phyloP scores from a whole-genome alignment of 768 basidiomycete species.

The Lentinula lateritia region DNA sequence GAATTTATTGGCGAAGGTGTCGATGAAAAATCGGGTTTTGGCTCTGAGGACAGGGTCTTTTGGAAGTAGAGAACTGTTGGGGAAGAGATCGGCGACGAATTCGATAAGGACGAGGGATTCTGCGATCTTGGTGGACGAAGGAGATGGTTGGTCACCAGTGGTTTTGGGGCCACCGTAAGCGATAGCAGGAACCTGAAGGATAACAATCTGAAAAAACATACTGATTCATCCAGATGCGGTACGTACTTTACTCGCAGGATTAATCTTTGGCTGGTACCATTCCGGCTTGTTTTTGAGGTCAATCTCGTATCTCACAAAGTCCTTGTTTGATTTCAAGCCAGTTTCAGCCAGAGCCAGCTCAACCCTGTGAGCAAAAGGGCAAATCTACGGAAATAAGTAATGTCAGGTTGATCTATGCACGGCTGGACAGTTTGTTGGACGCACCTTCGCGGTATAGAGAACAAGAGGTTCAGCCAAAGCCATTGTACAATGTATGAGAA shows the following conservation, averaged over 20 bases:
- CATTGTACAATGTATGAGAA: not conserved
- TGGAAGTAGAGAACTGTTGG: constrained; percentile 39
- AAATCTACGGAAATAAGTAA: not conserved
- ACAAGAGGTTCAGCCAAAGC: constrained; percentile 6
- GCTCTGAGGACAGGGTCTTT: constrained; percentile 52
- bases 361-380: constrained; percentile 5
- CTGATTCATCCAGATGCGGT: not conserved
- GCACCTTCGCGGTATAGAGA: constrained; percentile 3
- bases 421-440: too few relatives aligned
- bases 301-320: constrained; percentile 3
- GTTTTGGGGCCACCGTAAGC: constrained; percentile 57
- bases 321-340: not conserved
- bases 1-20: constrained; percentile 44
- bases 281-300: constrained; percentile 6
- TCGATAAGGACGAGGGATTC: constrained; percentile 66
- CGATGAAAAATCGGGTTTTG: constrained; percentile 58
- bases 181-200: constrained; percentile 47
- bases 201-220: not conserved
- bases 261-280: constrained; percentile 6
- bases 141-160: constrained; percentile 49
- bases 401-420: not conserved
- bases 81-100: constrained; percentile 58
- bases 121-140: constrained; percentile 53
- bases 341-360: constrained; percentile 5
- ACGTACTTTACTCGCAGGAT: constrained; percentile 3